Evolutionary conservation across 768 basidiomycete genomes (phyloP).

Genomic region (Chalciporus pseudorubinellus): DNA sequence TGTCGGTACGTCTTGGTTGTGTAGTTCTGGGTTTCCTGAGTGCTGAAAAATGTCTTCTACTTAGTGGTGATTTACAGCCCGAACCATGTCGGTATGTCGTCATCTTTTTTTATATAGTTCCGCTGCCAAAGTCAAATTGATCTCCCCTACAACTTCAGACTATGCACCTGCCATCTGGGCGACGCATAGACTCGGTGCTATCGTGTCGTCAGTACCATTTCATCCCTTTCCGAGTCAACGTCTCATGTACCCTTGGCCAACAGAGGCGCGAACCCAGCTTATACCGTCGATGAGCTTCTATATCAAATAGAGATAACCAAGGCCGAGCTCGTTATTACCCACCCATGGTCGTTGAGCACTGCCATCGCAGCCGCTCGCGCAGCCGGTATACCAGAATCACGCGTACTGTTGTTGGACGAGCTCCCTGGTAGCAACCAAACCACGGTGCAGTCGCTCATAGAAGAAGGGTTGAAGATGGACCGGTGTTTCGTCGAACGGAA

Average conservation of each 20-base stretch:
- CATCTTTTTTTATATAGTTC: background rate
- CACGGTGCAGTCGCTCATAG: constrained; percentile 52
- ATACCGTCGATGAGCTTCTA: constrained; percentile 30
- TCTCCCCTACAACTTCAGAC: too few species aligned
- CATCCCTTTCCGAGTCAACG: background rate
- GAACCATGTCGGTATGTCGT: constrained; percentile 54
- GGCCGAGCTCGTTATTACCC: constrained; percentile 31
- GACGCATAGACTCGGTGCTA: constrained; percentile 53
- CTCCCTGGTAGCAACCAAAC: constrained; percentile 8
- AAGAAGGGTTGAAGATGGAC: constrained; percentile 35
- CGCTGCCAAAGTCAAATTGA: background rate
- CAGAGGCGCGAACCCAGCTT: constrained; percentile 37
- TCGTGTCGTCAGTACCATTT: constrained; percentile 49
- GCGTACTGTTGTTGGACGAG: constrained; percentile 27
- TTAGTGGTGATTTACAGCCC: constrained; percentile 63
- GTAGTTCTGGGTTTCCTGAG: background rate
- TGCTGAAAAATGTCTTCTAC: constrained; percentile 1
- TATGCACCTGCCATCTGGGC: constrained; percentile 60
- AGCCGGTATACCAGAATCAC: constrained; percentile 30
- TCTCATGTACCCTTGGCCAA: background rate
- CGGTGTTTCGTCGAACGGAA: constrained; percentile 44
- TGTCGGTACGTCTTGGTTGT: constrained; percentile 40
- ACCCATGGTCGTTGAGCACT: constrained; percentile 25
- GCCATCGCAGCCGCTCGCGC: constrained; percentile 32
- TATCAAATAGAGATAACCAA: constrained; percentile 31